A percentile compares a stretch with the other conserved stretches of the same genome.
These are phyloP conservation scores for Cladosporium sp. DNA, from an alignment of 2,329 filamentous ascomycete species.

Conservation along the genomic window DNA sequence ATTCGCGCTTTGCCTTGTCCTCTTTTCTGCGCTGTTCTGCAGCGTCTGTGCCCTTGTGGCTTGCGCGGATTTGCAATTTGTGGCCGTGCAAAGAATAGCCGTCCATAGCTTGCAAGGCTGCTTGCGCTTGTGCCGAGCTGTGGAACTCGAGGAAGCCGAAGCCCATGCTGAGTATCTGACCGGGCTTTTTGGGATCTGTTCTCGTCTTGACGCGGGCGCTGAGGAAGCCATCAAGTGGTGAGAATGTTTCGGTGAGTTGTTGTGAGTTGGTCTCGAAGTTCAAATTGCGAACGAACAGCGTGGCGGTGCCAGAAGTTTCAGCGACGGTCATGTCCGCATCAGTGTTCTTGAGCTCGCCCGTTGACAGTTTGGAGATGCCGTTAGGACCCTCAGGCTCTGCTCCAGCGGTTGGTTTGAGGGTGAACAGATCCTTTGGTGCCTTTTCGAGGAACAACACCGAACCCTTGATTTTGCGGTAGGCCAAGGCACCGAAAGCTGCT, in stretches of 20 bases:
- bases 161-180: conserved; percentile 89
- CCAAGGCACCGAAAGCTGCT: conserved; percentile 75
- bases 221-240: conserved; percentile 78
- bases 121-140: conserved; percentile 70
- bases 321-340: conserved; percentile 50
- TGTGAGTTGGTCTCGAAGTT: conserved; percentile 84
- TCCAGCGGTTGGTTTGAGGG: conserved; percentile 22
- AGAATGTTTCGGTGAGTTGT: conserved; percentile 71
- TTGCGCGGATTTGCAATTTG: conserved; percentile 76
- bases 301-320: conserved; percentile 58
- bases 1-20: conserved; percentile 75
- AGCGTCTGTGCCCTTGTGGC: conserved; percentile 81
- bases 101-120: conserved; percentile 81
- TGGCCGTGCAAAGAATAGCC: conserved; percentile 83
- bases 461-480: conserved; percentile 87
- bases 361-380: conserved; percentile 57
- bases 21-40: conserved; percentile 80
- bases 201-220: conserved; percentile 91
- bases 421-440: conserved; percentile 78
- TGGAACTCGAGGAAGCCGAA: conserved; percentile 93
- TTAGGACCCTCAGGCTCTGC: conserved; percentile 30
- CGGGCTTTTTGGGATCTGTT: conserved; percentile 82
- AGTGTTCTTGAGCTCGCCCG: conserved; percentile 58
- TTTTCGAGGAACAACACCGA: conserved; percentile 92
- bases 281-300: conserved; percentile 88